Evolutionary conservation across 2,329 filamentous ascomycete genomes (phyloP).

Genomic region (Purpureocillium lavendulum): DNA sequence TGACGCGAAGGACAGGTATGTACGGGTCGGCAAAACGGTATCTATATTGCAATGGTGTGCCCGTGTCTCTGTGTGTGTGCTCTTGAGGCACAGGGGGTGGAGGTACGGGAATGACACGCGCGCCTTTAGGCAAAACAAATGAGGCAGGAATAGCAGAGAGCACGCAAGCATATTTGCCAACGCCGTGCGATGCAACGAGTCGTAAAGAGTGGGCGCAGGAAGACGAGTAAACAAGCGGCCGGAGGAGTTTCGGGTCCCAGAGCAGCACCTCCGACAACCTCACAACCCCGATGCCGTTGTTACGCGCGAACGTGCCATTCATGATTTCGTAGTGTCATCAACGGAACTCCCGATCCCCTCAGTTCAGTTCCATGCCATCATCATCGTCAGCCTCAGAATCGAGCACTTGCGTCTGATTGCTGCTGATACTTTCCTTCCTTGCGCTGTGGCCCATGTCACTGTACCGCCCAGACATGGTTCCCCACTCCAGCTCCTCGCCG

Average conservation of each 20-base stretch:
- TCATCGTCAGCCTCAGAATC: constrained; percentile 53
- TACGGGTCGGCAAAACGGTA: no score
- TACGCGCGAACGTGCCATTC: no score
- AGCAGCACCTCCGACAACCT: no score
- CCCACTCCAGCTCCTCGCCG: constrained; percentile 69
- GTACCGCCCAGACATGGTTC: constrained; percentile 36
- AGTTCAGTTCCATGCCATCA: constrained; percentile 53
- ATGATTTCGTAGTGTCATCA: constrained; percentile 2
- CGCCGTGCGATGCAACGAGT: constrained; percentile 8
- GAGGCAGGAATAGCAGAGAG: neutral
- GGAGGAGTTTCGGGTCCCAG: no score
- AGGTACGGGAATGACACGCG: no score
- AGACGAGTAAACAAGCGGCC: neutral
- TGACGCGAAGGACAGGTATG: no score
- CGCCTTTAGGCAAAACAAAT: no score
- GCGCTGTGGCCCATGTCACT: constrained; percentile 28
- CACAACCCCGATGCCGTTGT: no score
- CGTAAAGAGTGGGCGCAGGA: neutral
- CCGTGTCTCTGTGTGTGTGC: no score
- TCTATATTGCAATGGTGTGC: neutral
- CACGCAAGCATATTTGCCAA: constrained; percentile 1
- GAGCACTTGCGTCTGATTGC: constrained; percentile 47
- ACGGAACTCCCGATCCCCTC: constrained; percentile 4
- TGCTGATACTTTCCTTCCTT: constrained; percentile 53
- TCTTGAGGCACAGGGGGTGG: no score